Evolutionary conservation across 1,284 basidiomycete species (phyloP), one percentile per base, ranked within the genome.

Genomic region (Naganishia liquefaciens): DNA sequence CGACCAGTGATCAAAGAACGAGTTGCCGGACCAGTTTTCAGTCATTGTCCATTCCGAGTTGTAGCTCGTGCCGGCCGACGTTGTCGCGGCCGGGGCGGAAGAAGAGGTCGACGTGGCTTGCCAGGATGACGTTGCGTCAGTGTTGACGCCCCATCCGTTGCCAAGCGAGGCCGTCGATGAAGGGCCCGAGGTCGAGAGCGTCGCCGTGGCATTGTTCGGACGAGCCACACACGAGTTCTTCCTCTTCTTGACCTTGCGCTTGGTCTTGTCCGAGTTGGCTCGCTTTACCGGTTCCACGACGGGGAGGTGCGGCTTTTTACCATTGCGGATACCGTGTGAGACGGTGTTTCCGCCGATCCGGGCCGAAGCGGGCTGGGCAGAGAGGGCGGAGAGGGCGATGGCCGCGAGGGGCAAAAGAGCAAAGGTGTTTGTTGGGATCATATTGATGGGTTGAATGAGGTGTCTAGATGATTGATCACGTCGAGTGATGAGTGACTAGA

Each of bases 1-100:
- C 70, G 84, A 74, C 88, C 88, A 94, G 60, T 86, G 86, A 73
- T 88, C 80, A 71, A 93, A 94, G 81, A 93, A 94, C 51, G 70
- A 69, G 58, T 55, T 68, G 30, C 78, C 78, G 19, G 71, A 69
- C 75, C 72, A 70, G 7, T 33, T 44, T 51, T 74, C 71, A 27
- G 72, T 72, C 43, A 74, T 70, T 39, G 60, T 65, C 77, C 77
- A 77, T 23, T 64, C 54, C 2, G 72, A 73, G 44, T 68, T 66
- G 55, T 51, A 68, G 30, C 66, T 21, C 28, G 54, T 37, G 40
- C 27, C 47, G 15, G 49, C 62, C 33, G 52, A 40, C 37, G 51
- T 54, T 5, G 63, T 58, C 17, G 63, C 63, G 23, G 64, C 44
- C 11, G 65, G 17, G 42, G 70, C 68, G 10, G 68, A 39, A 7